A percentile compares a stretch with the other conserved stretches of the same genome.
These are phyloP conservation scores for Sporothrix variecibatus DNA, from an alignment of 2,329 filamentous ascomycete species.

Conservation along the genomic window DNA sequence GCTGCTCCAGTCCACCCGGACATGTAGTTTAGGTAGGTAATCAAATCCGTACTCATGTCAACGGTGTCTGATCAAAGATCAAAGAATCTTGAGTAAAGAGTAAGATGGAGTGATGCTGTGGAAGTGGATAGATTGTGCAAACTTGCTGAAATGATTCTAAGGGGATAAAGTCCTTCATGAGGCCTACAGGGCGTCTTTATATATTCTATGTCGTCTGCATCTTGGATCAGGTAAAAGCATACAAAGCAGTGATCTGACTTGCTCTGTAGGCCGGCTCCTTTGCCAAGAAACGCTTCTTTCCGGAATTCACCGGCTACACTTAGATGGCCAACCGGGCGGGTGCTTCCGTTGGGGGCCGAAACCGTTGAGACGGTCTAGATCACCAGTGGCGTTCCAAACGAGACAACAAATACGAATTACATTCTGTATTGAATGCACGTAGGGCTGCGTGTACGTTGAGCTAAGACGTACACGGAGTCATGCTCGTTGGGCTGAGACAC, in stretches of 20 bases:
- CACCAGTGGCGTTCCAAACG: not conserved
- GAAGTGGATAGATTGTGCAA: not conserved
- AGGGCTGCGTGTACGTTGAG: not conserved
- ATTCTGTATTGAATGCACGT: not conserved
- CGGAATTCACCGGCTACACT: not conserved
- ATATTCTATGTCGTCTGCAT: not conserved
- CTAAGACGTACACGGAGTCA: not conserved
- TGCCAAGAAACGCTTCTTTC: not conserved
- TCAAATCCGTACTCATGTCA: not conserved
- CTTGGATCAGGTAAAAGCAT: not conserved
- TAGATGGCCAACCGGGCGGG: not conserved
- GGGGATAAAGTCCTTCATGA: not conserved
- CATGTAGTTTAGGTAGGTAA: not conserved
- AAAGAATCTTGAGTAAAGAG: not conserved
- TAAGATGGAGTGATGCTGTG: not conserved
- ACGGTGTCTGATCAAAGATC: not conserved
- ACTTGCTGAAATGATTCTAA: not conserved
- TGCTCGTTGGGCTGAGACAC: not conserved
- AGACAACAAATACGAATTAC: not conserved
- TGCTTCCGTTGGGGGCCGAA: not conserved
- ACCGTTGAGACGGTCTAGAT: not conserved
- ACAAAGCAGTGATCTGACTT: not conserved
- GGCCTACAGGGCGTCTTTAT: not conserved
- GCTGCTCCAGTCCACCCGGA: not conserved
- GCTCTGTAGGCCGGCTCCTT: not conserved